Conservation (phyloP, 371 early-diverging fungal species). For the Mortierella sp. region DNA sequence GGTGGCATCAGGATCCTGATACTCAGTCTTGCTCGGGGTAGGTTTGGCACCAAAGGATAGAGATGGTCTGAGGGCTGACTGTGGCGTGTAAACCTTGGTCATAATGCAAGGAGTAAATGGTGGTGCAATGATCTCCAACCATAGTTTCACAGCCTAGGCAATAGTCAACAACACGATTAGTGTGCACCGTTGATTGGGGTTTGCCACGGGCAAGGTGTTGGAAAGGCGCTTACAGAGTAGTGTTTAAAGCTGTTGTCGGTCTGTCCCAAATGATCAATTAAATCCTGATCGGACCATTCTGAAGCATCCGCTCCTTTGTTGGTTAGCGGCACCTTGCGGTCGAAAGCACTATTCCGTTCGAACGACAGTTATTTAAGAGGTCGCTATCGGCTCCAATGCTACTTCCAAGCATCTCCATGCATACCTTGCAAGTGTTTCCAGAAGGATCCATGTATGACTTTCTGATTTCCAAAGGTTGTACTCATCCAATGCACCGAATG, state of each 20-base stretch:
- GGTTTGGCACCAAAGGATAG: constrained; percentile 13
- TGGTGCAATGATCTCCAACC: constrained; percentile 46
- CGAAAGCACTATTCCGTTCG: constrained; percentile 21
- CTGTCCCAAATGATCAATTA: constrained; percentile 34
- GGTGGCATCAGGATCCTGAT: constrained; percentile 37
- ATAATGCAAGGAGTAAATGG: constrained; percentile 9
- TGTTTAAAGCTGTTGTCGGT: constrained; percentile 31
- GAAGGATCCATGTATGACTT: constrained; percentile 44
- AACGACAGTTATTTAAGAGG: neutral
- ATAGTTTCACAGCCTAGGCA: constrained; percentile 41
- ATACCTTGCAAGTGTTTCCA: constrained; percentile 36
- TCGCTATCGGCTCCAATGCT: neutral
- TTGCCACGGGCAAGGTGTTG: too few relatives aligned
- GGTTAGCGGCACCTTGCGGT: constrained; percentile 8
- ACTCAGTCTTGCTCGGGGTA: neutral
- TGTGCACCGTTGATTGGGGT: too few relatives aligned
- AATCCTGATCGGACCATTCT: constrained; percentile 43
- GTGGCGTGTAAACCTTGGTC: constrained; percentile 11
- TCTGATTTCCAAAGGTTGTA: constrained; percentile 45
- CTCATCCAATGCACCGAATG: constrained; percentile 26
- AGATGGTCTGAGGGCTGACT: neutral
- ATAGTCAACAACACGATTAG: too few relatives aligned
- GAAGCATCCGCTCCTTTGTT: constrained; percentile 31
- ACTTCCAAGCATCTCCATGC: neutral
- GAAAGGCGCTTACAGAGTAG: constrained; percentile 19